Percentiles rank a stretch among this genome's conserved stretches.
phyloP scores from a whole-genome alignment of 129 eudicot species.

The Pulicaria dysenterica region DNA sequence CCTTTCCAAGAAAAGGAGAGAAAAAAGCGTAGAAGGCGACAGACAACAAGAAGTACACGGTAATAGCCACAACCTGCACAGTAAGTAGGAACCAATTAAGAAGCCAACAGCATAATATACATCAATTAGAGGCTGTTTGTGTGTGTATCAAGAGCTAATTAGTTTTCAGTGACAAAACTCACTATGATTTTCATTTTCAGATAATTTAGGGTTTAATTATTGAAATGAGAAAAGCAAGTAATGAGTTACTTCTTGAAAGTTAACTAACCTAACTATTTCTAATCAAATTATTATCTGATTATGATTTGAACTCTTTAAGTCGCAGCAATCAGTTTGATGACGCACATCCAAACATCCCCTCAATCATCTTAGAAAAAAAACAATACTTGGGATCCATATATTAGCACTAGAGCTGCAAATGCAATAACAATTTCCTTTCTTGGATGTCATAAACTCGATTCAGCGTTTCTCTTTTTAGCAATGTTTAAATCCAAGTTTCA shows the following conservation, averaged over 20 bases:
- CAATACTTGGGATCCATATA: neutral
- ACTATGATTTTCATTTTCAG: neutral
- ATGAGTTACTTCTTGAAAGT: neutral
- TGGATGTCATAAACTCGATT: neutral
- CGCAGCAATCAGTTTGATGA: neutral
- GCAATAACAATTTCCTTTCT: neutral
- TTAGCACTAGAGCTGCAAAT: neutral
- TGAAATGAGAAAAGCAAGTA: neutral
- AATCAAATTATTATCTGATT: neutral
- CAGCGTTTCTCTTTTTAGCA: neutral
- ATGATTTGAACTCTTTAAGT: neutral
- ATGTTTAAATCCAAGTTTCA: neutral
- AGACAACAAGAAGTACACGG: slow-evolving; percentile 67
- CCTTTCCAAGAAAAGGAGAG: slow-evolving; percentile 93
- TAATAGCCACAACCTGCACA: slow-evolving; percentile 88
- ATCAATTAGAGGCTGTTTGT: neutral
- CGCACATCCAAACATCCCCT: neutral
- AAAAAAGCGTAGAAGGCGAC: slow-evolving; percentile 93
- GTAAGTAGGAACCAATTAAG: slow-evolving; percentile 18
- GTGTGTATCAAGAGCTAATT: neutral
- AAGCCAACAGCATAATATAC: neutral
- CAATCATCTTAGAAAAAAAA: neutral
- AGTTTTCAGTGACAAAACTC: neutral
- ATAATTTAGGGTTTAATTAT: neutral
- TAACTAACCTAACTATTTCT: neutral